Conservation (phyloP, 768 basidiomycete species). For the Gautieria morchelliformis region DNA sequence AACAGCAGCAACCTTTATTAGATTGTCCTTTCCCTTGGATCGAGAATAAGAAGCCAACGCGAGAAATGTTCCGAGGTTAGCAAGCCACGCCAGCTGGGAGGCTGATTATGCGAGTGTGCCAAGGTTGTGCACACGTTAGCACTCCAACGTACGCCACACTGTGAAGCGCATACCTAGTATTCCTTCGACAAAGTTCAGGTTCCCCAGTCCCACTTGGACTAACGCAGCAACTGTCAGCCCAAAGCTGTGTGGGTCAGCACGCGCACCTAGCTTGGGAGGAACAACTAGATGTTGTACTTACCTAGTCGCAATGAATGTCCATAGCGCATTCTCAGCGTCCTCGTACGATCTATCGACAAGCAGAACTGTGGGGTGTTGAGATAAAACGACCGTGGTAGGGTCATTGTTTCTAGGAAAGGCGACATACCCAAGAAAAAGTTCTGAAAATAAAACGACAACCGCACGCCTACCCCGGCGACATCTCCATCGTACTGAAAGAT, state of each 20-base stretch:
- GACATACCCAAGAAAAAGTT: constrained; percentile 21
- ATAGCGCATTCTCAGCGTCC: constrained; percentile 28
- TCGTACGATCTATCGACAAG: constrained; percentile 26
- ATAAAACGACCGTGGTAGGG: neutral
- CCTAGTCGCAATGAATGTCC: constrained; percentile 35
- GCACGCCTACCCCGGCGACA: constrained; percentile 29
- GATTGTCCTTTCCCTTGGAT: constrained; percentile 25
- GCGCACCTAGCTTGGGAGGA: neutral
- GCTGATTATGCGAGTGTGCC: neutral
- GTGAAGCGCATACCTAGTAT: constrained; percentile 23
- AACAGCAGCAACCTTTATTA: constrained; percentile 31
- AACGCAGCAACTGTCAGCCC: constrained; percentile 31
- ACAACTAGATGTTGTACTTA: neutral
- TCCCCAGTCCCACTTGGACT: constrained; percentile 15
- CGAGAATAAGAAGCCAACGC: constrained; percentile 34
- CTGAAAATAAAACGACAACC: constrained; percentile 25
- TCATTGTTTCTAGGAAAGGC: constrained; percentile 12
- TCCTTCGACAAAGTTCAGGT: constrained; percentile 32
- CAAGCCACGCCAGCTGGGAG: constrained; percentile 22
- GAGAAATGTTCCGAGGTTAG: constrained; percentile 34
- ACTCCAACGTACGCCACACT: constrained; percentile 29
- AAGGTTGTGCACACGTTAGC: neutral
- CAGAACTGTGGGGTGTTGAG: constrained; percentile 19
- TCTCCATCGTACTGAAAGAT: constrained; percentile 12
- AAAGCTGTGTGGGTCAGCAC: constrained; percentile 12